phyloP scores from a whole-genome alignment of 2,329 filamentous ascomycete genomes.

The Lasiodiplodia sp. region DNA sequence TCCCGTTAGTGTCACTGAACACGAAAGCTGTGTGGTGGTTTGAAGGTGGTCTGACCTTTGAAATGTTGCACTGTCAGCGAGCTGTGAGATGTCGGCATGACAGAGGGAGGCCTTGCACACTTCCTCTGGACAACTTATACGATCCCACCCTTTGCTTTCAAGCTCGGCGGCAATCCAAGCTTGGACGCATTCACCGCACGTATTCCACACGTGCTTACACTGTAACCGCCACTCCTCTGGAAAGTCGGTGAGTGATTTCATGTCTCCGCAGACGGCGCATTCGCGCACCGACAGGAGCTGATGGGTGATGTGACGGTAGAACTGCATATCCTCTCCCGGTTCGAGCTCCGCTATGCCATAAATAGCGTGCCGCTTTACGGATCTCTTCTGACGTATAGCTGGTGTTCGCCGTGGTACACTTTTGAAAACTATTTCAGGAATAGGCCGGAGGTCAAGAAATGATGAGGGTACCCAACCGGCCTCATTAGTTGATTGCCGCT shows the following conservation, averaged over 20 bases:
- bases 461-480: slow-evolving; percentile 16
- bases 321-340: not conserved
- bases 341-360: not conserved
- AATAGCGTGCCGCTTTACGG: not conserved
- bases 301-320: not conserved
- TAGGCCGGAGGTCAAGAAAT: not conserved
- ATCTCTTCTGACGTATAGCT: slow-evolving; percentile 9
- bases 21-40: slow-evolving; percentile 44
- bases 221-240: not conserved
- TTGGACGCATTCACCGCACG: slow-evolving; percentile 48
- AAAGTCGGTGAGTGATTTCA: not conserved
- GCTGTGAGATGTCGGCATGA: slow-evolving; percentile 55
- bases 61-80: slow-evolving; percentile 50
- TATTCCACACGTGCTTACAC: slow-evolving; percentile 45
- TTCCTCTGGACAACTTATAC: slow-evolving; percentile 57
- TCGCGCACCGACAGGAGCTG: not conserved
- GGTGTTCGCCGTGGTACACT: not conserved
- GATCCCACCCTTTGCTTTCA: slow-evolving; percentile 50
- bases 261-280: slow-evolving; percentile 11
- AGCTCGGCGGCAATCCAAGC: slow-evolving; percentile 50
- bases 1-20: not conserved
- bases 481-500: not conserved
- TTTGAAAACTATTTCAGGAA: not conserved
- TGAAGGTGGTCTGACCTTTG: slow-evolving; percentile 42
- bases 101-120: slow-evolving; percentile 57